A percentile compares a stretch with the other conserved stretches of the same genome.
phyloP scores from a whole-genome alignment of 1,139 yeast genomes.

The Yamadazyma diospyri region DNA sequence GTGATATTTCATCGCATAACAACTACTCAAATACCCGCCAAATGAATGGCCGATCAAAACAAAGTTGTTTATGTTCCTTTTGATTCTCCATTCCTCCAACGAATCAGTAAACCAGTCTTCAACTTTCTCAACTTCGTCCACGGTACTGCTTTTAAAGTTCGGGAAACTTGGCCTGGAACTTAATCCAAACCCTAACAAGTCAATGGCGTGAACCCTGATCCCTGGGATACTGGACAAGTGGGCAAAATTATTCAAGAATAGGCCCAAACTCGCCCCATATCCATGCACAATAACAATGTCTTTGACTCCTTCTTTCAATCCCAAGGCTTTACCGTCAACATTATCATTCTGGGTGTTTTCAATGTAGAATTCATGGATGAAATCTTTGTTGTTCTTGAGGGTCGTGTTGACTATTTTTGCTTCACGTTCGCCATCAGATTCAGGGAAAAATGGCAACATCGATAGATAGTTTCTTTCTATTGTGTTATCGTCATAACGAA shows the following conservation, averaged over 20 bases:
- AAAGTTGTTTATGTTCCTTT: conserved; percentile 53
- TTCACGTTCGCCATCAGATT: conserved; percentile 44
- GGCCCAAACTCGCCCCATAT: conserved; percentile 46
- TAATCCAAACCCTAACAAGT: conserved; percentile 44
- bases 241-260: conserved; percentile 41
- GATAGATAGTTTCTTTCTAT: conserved; percentile 39
- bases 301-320: conserved; percentile 13
- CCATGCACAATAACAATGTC: conserved; percentile 47
- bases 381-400: conserved; percentile 42
- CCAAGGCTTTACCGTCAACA: conserved; percentile 10
- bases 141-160: conserved; percentile 24
- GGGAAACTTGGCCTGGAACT: conserved; percentile 43
- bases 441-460: conserved; percentile 57
- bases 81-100: conserved; percentile 78
- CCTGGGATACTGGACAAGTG: conserved; percentile 40
- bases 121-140: conserved; percentile 38
- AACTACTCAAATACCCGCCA: conserved; percentile 84
- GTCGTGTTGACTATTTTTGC: conserved; percentile 50
- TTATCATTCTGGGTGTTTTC: conserved; percentile 26
- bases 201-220: conserved; percentile 42
- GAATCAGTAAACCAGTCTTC: conserved; percentile 79
- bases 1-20: conserved; percentile 69
- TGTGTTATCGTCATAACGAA: conserved; percentile 23
- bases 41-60: conserved; percentile 86
- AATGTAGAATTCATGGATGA: conserved; percentile 57